Conservation (phyloP, 2,329 filamentous ascomycete genomes). For the Fusarium mangiferae region DNA sequence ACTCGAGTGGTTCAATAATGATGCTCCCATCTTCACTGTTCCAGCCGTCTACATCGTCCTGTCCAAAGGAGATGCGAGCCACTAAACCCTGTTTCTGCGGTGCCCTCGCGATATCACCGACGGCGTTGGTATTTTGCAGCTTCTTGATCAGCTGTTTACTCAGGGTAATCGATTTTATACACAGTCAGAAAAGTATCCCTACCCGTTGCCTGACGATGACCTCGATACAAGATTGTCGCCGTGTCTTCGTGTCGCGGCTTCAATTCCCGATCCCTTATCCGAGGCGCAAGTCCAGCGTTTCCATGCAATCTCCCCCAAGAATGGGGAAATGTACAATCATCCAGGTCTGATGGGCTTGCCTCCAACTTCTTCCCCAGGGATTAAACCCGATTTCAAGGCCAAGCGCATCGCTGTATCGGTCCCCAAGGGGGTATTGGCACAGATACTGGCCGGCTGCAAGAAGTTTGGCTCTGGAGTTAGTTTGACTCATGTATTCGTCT, state of each 20-base stretch:
- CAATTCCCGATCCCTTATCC: neutral
- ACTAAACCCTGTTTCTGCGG: neutral
- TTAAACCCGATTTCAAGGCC: accelerated
- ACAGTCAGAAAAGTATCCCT: neutral
- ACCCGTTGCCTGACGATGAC: neutral
- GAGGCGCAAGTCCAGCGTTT: neutral
- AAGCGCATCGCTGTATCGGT: neutral
- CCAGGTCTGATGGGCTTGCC: neutral
- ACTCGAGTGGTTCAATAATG: neutral
- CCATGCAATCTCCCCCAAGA: neutral
- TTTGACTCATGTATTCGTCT: neutral
- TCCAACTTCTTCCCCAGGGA: neutral
- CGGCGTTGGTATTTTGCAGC: neutral
- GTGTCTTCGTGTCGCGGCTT: neutral
- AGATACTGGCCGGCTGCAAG: neutral
- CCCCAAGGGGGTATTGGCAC: accelerated
- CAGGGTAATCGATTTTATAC: neutral
- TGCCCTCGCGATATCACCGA: slow-evolving; percentile 1
- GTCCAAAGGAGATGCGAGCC: neutral
- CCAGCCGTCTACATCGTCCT: neutral
- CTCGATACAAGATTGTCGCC: neutral
- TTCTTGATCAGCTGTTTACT: neutral
- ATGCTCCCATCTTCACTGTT: neutral
- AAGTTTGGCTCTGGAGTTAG: neutral
- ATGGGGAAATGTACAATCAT: neutral